These are phyloP conservation scores for Leccinum subgranulosum DNA, from an alignment of 768 basidiomycete species.

Conservation along the genomic window DNA sequence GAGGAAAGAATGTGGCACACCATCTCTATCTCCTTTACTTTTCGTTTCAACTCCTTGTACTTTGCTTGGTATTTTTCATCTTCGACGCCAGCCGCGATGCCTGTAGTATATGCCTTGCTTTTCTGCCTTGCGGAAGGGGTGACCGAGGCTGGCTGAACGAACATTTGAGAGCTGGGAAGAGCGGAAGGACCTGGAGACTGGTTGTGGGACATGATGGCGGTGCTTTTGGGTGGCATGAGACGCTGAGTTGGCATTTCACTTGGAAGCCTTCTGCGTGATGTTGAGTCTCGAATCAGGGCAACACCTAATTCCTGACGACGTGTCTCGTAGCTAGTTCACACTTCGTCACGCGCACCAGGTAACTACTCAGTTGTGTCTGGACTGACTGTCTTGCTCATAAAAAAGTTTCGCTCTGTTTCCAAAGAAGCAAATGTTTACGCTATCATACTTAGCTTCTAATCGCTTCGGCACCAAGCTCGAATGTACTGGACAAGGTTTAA, in stretches of 20 bases:
- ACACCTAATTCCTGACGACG: constrained; percentile 9
- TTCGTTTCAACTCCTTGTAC: constrained; percentile 85
- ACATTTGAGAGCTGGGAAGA: constrained; percentile 39
- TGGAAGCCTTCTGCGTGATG: constrained; percentile 21
- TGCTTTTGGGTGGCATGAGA: constrained; percentile 30
- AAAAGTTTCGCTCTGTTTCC: not conserved
- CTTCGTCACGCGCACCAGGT: not conserved
- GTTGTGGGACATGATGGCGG: constrained; percentile 65
- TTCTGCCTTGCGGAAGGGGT: constrained; percentile 43
- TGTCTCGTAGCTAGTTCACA: constrained; percentile 7
- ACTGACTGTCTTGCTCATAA: not conserved
- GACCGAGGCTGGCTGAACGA: constrained; percentile 27
- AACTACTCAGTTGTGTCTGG: not conserved
- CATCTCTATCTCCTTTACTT: constrained; percentile 82
- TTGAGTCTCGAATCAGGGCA: constrained; percentile 26
- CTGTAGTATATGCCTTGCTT: constrained; percentile 47
- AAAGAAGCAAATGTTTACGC: not conserved
- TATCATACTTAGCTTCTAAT: not conserved
- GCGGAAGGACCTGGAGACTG: constrained; percentile 52
- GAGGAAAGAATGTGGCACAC: constrained; percentile 41
- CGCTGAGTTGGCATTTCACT: constrained; percentile 26
- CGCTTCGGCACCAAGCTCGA: constrained; percentile 5
- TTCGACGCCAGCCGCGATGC: constrained; percentile 76
- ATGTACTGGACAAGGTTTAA: constrained; percentile 5
- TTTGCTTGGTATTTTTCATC: constrained; percentile 86